phyloP scores from a whole-genome alignment of 2,329 filamentous ascomycete genomes.

The Xylaria hypoxylon region DNA sequence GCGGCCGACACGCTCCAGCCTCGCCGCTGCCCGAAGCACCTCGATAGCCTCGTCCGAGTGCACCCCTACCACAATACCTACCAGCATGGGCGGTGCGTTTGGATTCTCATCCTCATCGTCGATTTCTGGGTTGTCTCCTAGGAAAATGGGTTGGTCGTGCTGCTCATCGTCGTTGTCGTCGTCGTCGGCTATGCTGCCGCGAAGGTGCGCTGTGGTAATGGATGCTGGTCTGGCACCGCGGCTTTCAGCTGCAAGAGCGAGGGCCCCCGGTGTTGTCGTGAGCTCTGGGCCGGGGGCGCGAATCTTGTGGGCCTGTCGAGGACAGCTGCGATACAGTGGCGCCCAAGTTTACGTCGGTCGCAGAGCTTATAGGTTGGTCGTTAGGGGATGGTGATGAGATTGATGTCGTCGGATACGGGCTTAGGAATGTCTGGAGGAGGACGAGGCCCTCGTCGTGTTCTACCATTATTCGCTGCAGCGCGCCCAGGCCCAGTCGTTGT shows the following conservation, averaged over 20 bases:
- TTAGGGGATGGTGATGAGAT: no score
- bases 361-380: background rate
- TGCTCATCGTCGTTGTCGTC: background rate
- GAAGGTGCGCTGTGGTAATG: constrained; percentile 16
- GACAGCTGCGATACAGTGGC: no score
- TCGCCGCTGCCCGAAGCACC: constrained; percentile 63
- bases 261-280: constrained; percentile 29
- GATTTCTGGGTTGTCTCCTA: background rate
- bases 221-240: constrained; percentile 4
- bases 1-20: constrained; percentile 65
- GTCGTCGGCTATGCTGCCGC: constrained; percentile 8
- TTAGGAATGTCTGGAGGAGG: constrained; percentile 31
- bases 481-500: constrained; percentile 64
- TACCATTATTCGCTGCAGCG: constrained; percentile 68
- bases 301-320: no score
- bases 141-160: constrained; percentile 3
- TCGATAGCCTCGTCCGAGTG: constrained; percentile 61
- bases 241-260: constrained; percentile 29
- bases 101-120: constrained; percentile 40
- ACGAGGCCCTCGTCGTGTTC: constrained; percentile 59
- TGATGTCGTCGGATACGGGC: constrained; percentile 6
- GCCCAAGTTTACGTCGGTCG: no score
- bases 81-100: constrained; percentile 62
- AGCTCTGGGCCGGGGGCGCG: background rate
- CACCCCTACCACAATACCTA: constrained; percentile 66